These are phyloP conservation scores for Piper longum DNA, from an alignment of 164 flowering plant genomes.

Conservation along the genomic window DNA sequence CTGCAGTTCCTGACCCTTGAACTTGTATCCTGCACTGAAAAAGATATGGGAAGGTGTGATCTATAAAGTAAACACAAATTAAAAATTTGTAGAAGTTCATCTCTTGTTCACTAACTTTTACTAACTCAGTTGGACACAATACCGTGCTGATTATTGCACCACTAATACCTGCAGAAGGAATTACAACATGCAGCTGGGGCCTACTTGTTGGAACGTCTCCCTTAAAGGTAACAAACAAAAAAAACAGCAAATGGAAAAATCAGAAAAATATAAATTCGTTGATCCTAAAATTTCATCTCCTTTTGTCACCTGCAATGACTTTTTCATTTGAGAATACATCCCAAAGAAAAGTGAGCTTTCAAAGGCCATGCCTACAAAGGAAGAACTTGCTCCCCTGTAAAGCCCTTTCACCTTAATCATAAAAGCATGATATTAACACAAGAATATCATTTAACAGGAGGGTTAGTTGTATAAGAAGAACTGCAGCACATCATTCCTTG, in stretches of 20 bases:
- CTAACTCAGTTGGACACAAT: slow-evolving; percentile 77
- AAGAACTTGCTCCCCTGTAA: slow-evolving; percentile 88
- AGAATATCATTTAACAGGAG: too few relatives aligned
- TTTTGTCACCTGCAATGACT: slow-evolving; percentile 49
- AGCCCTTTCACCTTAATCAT: slow-evolving; percentile 74
- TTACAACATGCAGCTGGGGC: slow-evolving; percentile 52
- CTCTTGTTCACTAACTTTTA: slow-evolving; percentile 43
- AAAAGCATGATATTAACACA: neutral
- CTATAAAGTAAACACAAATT: neutral
- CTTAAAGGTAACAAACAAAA: slow-evolving; percentile 14
- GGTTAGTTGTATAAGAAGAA: too few relatives aligned
- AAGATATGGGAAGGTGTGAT: slow-evolving; percentile 16
- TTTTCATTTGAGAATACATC: slow-evolving; percentile 77
- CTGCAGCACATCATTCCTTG: too few relatives aligned
- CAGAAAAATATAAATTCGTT: neutral
- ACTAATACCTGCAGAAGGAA: slow-evolving; percentile 73
- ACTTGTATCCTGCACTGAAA: slow-evolving; percentile 99
- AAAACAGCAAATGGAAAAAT: neutral
- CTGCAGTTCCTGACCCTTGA: slow-evolving; percentile 57
- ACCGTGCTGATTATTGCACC: slow-evolving; percentile 77
- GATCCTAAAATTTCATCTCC: neutral
- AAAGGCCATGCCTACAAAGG: slow-evolving; percentile 82
- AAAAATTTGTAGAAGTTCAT: neutral
- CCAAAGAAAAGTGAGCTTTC: slow-evolving; percentile 91
- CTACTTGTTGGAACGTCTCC: slow-evolving; percentile 30